Evolutionary conservation across 1,284 basidiomycete genomes (phyloP).

Genomic region (Cutaneotrichosporon dermatis): DNA sequence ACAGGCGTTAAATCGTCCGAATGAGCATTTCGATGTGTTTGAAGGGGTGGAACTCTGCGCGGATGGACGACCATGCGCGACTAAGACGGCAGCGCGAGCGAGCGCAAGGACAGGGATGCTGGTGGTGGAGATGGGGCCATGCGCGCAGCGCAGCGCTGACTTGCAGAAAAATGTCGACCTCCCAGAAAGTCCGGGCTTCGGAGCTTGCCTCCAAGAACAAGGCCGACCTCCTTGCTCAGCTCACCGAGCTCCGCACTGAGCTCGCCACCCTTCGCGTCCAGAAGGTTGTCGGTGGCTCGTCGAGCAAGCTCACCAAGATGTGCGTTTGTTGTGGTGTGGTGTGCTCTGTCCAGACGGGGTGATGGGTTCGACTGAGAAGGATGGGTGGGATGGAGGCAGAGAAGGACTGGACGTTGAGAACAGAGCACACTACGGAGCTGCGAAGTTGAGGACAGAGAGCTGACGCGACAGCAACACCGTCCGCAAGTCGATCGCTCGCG

Average conservation of each 20-base stretch:
- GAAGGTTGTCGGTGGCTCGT: conserved; percentile 95
- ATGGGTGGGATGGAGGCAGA: background rate
- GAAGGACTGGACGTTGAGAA: background rate
- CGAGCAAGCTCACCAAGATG: conserved; percentile 97
- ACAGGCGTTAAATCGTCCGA: no score
- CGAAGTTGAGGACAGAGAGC: background rate
- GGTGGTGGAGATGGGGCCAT: background rate
- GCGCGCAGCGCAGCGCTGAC: background rate
- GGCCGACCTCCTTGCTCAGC: conserved; percentile 94
- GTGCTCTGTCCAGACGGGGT: background rate
- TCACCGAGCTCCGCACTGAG: conserved; percentile 92
- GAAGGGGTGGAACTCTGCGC: no score
- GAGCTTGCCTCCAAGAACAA: conserved; percentile 98
- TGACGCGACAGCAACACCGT: conserved; percentile 69
- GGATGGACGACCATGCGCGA: no score
- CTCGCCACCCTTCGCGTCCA: conserved; percentile 89
- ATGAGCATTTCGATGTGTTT: no score
- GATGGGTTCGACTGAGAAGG: background rate
- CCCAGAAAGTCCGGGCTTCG: conserved; percentile 80
- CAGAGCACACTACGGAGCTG: background rate
- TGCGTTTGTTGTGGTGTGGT: conserved; percentile 52
- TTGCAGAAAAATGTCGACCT: conserved; percentile 39
- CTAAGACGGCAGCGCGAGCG: background rate
- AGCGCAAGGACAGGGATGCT: background rate
- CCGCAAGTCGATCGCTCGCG: conserved; percentile 98